Evolutionary conservation across 2,329 filamentous ascomycete genomes (phyloP), one percentile per base, ranked within the genome.

Genomic region (Sporothrix schenckii): DNA sequence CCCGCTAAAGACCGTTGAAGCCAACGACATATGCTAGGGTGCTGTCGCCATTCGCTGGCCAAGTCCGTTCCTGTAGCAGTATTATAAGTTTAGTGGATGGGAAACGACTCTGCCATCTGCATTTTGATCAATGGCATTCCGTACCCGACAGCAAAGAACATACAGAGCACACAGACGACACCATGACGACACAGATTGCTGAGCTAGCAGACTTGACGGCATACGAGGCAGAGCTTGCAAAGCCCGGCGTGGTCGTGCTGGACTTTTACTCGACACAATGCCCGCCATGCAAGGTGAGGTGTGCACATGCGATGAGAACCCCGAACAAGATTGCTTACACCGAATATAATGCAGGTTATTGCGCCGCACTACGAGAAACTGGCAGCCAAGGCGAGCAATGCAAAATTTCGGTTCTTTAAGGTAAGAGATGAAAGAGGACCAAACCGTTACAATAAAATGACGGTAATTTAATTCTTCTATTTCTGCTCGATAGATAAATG

Each of bases 211-310:
- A 54, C 52, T 13, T 54, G 24, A 21, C 52, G 52, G 52, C 21
- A 21, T 77, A 84, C 1, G 78, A 80, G 58, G 39, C 39, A 4
- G 58, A 63, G 39, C 39, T 63, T 16, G n/a, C n/a, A n/a, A 47
- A 47, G 58, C 58, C 58, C 11, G 58, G 58, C n/a, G 34, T 41
- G 19, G n/a, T 63, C 9, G 58, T 63, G 6, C 11, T 63, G 34
- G 58, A 63, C 39, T 63, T 63, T 63, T 63, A 63, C 39, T 63
- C 58, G 39, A 63, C 58, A 13, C 58, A 63, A n/a, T 63, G 58
- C 39, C 58, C 58, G 9, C 58, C 58, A 21, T 63, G 58, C 58
- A 63, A 63, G 19, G 58, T 63, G 34, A 10, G 27, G 27, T 2
- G 27, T 5, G 58, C 6, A 47, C n/a, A 11, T 9, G 24, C 39